Conservation (phyloP, 176 grass and related monocot genomes). For the Calamus simplicifolius region DNA sequence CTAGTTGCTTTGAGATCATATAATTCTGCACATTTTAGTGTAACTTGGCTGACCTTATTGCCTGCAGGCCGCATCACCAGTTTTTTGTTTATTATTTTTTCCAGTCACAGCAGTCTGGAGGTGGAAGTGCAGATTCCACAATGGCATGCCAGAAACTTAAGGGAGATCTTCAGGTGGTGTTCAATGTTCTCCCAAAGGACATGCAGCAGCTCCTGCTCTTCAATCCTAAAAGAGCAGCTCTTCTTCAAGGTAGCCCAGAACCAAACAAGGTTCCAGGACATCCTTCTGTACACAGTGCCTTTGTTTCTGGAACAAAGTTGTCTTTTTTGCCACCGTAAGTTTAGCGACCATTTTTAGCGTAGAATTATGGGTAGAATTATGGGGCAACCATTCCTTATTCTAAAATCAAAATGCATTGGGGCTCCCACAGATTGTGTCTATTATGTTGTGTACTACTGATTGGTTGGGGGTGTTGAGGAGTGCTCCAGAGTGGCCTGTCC, state of each 20-base stretch:
- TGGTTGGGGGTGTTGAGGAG: too few species aligned
- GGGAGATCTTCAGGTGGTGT: conserved; percentile 49
- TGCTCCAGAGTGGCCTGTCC: too few species aligned
- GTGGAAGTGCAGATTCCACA: conserved; percentile 34
- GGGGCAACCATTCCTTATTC: too few species aligned
- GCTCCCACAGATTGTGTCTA: too few species aligned
- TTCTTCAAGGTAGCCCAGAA: conserved; percentile 51
- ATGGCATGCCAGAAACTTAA: conserved; percentile 65
- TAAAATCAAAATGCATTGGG: too few species aligned
- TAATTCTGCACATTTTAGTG: too few species aligned
- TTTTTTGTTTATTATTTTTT: conserved; percentile 14
- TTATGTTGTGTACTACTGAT: too few species aligned
- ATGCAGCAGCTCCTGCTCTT: conserved; percentile 80
- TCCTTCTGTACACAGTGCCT: conserved; percentile 14
- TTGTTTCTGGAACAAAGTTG: conserved; percentile 37
- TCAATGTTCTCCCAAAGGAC: conserved; percentile 76
- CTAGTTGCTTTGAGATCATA: too few species aligned
- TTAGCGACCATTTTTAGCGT: too few species aligned
- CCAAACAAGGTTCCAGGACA: conserved; percentile 10
- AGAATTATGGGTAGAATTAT: too few species aligned
- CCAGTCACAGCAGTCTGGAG: conserved; percentile 31
- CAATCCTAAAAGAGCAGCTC: conserved; percentile 68
- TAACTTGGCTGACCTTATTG: too few species aligned
- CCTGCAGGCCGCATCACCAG: too few species aligned
- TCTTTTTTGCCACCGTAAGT: conserved; percentile 10